Evolutionary conservation across 495 filamentous ascomycete genomes (phyloP), one percentile per base, ranked within the genome.

Genomic region (Aspergillus bridgeri): DNA sequence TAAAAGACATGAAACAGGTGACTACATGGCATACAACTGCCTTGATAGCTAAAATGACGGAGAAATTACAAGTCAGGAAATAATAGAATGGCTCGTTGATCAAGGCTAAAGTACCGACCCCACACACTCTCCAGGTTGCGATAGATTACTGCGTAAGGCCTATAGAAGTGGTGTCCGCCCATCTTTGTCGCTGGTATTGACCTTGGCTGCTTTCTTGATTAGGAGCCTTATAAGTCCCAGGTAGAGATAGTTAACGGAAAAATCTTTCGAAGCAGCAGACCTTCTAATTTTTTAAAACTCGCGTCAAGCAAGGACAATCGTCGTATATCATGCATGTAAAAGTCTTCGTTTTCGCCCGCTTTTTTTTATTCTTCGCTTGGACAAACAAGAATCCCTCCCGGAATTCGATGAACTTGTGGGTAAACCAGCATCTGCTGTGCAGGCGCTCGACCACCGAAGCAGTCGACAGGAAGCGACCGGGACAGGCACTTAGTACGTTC

Each of bases 271-370:
- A 43, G 19, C 42, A 60, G 44, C 50, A 44, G 59, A 58, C 48
- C 54, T 46, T 65, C 49, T 27, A 59, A 65, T 58, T 65, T 65
- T 64, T 13, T n/a, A n/a, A 38, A 3, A n/a, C 33, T 15, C 33
- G 33, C 43, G 9, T 18, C 20, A 47, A 47, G 19, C 45, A 47
- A 38, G 13, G 9, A 15, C 33, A 38, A 38, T 13, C 20, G 21
- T 47, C n/a, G 22, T 23, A 23, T 47, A 20, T 47, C 22, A 18
- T 13, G 18, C 6, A 9, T 20, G 11, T 20, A 13, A 18, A 21
- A 13, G 7, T 25, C 5, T 24, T 42, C 5, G 18, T 45, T 33
- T 17, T 45, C 11, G 24, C 20, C 11, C n/a, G 33, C 15, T 29
- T 53, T 54, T 23, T 54, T 29, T 29, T 29, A 27, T 50, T 29